Base-by-base conservation (phyloP, 345 rosid species). In the Eucalyptus sideroxylon region DNA sequence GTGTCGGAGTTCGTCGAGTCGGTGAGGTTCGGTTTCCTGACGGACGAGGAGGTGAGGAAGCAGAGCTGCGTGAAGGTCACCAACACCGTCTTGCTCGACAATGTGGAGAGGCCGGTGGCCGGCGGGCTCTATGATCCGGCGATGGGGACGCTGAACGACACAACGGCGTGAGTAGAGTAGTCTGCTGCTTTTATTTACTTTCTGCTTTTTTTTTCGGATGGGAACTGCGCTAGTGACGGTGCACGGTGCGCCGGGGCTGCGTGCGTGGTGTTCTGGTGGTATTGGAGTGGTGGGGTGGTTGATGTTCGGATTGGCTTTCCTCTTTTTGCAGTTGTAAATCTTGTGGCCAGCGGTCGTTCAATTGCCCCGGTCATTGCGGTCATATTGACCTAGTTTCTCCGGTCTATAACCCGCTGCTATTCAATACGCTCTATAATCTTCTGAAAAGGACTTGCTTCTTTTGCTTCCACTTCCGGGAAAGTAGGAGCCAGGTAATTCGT, bases 351-450 rank as follows among this genome's bases (percentile, higher is more conserved):
- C 90, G 91, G 11, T 92, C 89, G 17, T 92, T 91, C 87, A 37
- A 88, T 89, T 98, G 99, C 89, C 97, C 98, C 8, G 99, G 99
- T 80, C 99, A 98, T 90, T 98, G 98, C 90, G 99, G 99, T 69
- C 98, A 95, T 90, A 93, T 97, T 14, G 96, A 96, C 86, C 97
- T 98, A 65, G 92, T 97, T 89, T 93, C 87, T 83, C 96, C 98
- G 13, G 94, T 94, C 55, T 96, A 96, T 88, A 96, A 96, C 93
- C 98, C 99, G 6, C 89, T 97, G 92, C 95, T 97, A 50, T 96
- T 97, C 93, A 89, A 89, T 92, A 86, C 92, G 56, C 95, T 97
- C 47, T 90, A 91, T 90, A 95, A 86, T 87, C 88, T 97, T 91
- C 89, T 97, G 53, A 95, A 95, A 86, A 93, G 92, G 89, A 94